phyloP scores from a whole-genome alignment of 257 asterid species.

The Coffea canephora region DNA sequence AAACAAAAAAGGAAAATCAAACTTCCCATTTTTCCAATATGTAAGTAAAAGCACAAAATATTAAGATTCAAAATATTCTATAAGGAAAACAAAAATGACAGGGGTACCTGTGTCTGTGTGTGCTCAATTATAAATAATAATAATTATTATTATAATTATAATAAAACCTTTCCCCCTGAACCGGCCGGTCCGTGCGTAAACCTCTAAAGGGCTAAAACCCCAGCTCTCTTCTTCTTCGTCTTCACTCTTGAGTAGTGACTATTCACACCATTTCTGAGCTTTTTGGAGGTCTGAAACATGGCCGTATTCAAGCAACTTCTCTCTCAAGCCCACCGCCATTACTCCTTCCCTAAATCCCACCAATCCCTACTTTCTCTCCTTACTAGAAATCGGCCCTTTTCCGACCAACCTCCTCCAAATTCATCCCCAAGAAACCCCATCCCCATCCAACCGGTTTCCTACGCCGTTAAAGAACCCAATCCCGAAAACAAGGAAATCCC shows the following conservation, averaged over 20 bases:
- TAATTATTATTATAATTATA: no score
- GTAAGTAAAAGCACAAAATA: no score
- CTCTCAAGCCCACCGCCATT: slow-evolving; percentile 45
- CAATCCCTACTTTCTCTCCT: slow-evolving; percentile 30
- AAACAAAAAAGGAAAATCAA: no score
- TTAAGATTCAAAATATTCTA: neutral
- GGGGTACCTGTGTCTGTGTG: neutral
- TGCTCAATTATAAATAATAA: no score
- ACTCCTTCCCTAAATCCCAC: slow-evolving; percentile 32
- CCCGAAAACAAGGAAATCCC: slow-evolving; percentile 23
- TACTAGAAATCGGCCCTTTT: slow-evolving; percentile 33
- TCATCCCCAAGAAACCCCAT: slow-evolving; percentile 37
- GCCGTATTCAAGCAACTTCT: slow-evolving; percentile 54
- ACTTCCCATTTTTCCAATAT: no score
- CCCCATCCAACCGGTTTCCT: slow-evolving; percentile 62
- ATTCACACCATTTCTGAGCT: neutral
- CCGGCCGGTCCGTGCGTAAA: neutral
- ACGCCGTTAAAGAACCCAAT: slow-evolving; percentile 36
- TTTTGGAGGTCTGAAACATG: slow-evolving; percentile 36
- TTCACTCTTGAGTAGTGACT: neutral
- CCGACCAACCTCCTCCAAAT: slow-evolving; percentile 15
- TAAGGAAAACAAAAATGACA: neutral
- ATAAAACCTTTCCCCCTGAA: neutral
- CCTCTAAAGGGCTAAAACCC: slow-evolving; percentile 5
- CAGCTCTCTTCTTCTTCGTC: neutral